Evolutionary conservation across 164 flowering plant species (phyloP), one percentile per base, ranked within the genome.

Genomic region (Chimonanthus salicifolius): DNA sequence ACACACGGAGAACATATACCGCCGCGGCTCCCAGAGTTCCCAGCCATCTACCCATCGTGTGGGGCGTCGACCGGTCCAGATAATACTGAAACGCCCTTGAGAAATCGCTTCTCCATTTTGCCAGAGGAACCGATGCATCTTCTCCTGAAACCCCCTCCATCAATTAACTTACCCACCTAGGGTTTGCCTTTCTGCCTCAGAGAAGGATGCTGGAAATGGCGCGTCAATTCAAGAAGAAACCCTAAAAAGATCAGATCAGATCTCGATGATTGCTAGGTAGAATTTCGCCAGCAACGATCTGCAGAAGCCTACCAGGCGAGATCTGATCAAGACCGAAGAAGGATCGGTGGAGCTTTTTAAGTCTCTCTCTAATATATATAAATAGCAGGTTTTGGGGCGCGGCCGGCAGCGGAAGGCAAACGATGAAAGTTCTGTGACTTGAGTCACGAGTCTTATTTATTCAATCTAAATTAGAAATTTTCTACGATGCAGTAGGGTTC

Each of bases 31-130:
- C 86, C 8, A 83, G 73, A 44, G 96, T 88, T 58, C 96, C 97
- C 48, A 89, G 77, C 97, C 97, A 92, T 78, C 97, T 84, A 7
- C 85, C 81, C 10, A 81, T 76, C 3, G 87, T 72, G 73, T 85
- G 92, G 33, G 96, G 96, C 49, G 94, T 87, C 0, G 96, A 88
- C 73, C 81, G 80, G 69, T 92, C 97, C 75, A 92, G 77, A 72
- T 89, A 91, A 74, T 84, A 81, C 88, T 89, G 97, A 77, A 90
- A 92, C 47, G 83, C 71, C 77, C 80, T 86, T 13, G 91, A 83
- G 65, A 85, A 83, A 69, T 92, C 90, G 60, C 68, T 81, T 77
- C 81, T 86, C 92, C 89, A 88, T 78, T 88, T 89, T 16, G 88
- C 84, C 44, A 91, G 45, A 18, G 91, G 89, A 16, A 78, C 67